Evolutionary conservation across 176 grass and related monocot genomes (phyloP).

Genomic region (Oryza officinalis): DNA sequence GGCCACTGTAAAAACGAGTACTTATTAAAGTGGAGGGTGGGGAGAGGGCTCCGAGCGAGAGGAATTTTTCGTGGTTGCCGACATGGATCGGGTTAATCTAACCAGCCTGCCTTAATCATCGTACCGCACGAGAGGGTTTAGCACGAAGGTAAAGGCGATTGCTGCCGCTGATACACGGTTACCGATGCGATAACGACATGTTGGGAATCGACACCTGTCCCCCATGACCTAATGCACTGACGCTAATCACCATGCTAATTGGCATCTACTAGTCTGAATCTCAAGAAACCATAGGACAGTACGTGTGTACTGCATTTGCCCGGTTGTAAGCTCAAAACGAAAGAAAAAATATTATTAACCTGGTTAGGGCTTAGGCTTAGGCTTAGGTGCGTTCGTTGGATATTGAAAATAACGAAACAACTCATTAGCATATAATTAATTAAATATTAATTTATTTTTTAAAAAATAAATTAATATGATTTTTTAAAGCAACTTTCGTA

Average conservation of each 20-base stretch:
- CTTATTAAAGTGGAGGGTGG: neutral
- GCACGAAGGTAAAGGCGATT: constrained; percentile 8
- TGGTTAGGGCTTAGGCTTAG: too few relatives aligned
- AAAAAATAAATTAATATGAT: too few relatives aligned
- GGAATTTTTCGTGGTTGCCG: constrained; percentile 41
- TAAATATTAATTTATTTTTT: too few relatives aligned
- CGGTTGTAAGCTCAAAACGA: neutral
- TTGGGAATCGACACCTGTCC: constrained; percentile 33
- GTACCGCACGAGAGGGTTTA: constrained; percentile 37
- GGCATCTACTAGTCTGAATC: neutral
- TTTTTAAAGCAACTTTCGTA: too few relatives aligned
- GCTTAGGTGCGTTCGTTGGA: too few relatives aligned
- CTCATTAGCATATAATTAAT: too few relatives aligned
- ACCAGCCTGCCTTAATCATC: constrained; percentile 8
- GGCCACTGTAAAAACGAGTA: neutral
- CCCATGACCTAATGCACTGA: neutral
- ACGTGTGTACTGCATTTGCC: neutral
- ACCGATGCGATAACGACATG: constrained; percentile 34
- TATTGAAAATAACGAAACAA: too few relatives aligned
- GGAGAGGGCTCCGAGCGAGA: neutral
- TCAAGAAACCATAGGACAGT: neutral
- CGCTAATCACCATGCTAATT: constrained; percentile 13
- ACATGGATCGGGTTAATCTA: neutral
- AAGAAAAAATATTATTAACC: neutral
- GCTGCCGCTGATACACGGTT: neutral